Conservation (phyloP, 140 eudicot genomes). For the Flaveria floridana region DNA sequence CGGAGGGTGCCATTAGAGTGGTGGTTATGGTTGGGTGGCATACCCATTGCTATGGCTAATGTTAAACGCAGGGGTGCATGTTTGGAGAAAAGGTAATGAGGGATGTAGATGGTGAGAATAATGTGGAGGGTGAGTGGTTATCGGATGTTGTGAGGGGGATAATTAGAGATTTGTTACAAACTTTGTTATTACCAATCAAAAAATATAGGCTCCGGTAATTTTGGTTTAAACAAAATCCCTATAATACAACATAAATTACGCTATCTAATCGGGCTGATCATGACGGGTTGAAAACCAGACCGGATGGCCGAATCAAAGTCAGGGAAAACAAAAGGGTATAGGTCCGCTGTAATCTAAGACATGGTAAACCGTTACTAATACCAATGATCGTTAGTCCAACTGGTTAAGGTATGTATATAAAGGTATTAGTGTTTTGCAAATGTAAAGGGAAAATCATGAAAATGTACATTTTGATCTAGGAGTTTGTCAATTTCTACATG, state of each 20-base stretch:
- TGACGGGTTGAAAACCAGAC: too few relatives aligned
- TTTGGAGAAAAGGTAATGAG: conserved; percentile 21
- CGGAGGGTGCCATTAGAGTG: conserved; percentile 35
- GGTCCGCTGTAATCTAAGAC: too few relatives aligned
- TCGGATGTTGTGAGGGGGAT: conserved; percentile 41
- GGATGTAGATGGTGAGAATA: conserved; percentile 20
- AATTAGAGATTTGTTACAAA: conserved; percentile 27
- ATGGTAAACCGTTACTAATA: too few relatives aligned
- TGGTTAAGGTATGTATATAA: too few relatives aligned
- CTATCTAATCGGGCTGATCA: too few relatives aligned
- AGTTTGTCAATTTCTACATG: too few relatives aligned
- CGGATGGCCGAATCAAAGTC: too few relatives aligned
- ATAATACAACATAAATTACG: not conserved
- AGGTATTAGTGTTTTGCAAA: too few relatives aligned
- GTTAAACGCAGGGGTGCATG: conserved; percentile 23
- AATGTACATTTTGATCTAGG: too few relatives aligned
- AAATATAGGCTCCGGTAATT: conserved; percentile 33
- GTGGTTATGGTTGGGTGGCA: conserved; percentile 36
- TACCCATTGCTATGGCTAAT: conserved; percentile 42
- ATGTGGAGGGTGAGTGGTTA: conserved; percentile 33
- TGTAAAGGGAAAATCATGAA: too few relatives aligned
- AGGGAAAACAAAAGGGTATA: too few relatives aligned
- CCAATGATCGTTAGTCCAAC: too few relatives aligned
- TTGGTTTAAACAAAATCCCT: conserved; percentile 16
- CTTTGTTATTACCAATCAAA: conserved; percentile 17